phyloP scores from a whole-genome alignment of 1,284 basidiomycete genomes.

The Cutaneotrichosporon daszewskae region DNA sequence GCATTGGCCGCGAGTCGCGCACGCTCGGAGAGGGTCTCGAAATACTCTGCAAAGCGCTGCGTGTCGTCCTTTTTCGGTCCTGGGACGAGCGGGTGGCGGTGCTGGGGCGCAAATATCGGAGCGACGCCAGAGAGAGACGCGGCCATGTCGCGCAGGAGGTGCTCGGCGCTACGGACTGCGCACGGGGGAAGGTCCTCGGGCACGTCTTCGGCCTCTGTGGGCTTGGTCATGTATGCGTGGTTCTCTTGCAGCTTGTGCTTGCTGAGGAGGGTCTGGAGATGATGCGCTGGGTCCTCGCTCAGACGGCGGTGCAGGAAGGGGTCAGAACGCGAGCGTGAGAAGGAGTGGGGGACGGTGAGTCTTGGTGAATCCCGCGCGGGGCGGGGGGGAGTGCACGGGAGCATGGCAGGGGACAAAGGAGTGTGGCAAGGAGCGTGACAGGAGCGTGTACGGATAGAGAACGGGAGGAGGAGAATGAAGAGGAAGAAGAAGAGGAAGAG shows the following conservation, averaged over 20 bases:
- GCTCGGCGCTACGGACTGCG: neutral
- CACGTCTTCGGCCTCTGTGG: neutral
- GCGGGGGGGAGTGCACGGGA: neutral
- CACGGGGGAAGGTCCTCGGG: neutral
- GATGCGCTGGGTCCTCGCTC: neutral
- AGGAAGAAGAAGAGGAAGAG: neutral
- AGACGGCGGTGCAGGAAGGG: neutral
- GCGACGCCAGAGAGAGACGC: neutral
- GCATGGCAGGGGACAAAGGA: neutral
- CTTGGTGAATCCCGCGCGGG: neutral
- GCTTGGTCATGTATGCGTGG: neutral
- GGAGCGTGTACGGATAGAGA: neutral
- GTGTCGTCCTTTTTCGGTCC: conserved; percentile 5
- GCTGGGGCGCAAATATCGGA: neutral
- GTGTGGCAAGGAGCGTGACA: neutral
- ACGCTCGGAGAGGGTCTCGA: neutral
- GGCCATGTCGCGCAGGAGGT: neutral
- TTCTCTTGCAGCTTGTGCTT: conserved; percentile 1
- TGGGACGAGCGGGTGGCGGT: neutral
- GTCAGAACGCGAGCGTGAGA: neutral
- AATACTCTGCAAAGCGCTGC: conserved; percentile 1
- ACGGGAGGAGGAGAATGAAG: neutral
- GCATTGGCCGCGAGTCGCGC: neutral
- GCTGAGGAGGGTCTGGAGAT: conserved; percentile 1
- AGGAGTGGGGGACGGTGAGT: neutral